These are phyloP conservation scores for Infundibulicybe gibba DNA, from an alignment of 768 basidiomycete genomes.

Conservation along the genomic window DNA sequence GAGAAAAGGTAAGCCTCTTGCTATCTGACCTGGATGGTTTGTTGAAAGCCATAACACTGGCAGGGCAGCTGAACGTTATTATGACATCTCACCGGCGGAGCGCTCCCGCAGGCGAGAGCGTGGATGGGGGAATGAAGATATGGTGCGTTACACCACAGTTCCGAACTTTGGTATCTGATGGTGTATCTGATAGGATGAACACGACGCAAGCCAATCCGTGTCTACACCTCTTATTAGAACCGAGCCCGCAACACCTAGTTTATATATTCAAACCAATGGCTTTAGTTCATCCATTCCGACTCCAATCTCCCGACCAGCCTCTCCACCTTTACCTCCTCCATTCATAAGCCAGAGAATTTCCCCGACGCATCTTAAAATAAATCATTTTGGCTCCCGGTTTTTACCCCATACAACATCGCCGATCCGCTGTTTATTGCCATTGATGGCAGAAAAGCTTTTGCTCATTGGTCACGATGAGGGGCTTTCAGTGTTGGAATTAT, in stretches of 20 bases:
- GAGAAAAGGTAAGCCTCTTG: slow-evolving; percentile 65
- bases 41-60: slow-evolving; percentile 1
- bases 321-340: slow-evolving; percentile 34
- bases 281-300: slow-evolving; percentile 24
- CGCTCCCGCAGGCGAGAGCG: slow-evolving; percentile 51
- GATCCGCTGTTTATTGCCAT: slow-evolving; percentile 72
- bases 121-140: slow-evolving; percentile 64
- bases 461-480: slow-evolving; percentile 80
- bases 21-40: neutral
- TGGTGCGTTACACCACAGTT: slow-evolving; percentile 11
- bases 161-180: neutral
- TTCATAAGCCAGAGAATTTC: slow-evolving; percentile 46
- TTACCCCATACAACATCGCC: slow-evolving; percentile 74
- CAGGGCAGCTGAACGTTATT: slow-evolving; percentile 84
- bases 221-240: too few relatives aligned
- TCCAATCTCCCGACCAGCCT: slow-evolving; percentile 18
- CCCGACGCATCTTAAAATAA: slow-evolving; percentile 65
- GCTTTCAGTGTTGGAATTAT: slow-evolving; percentile 80
- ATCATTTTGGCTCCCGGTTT: slow-evolving; percentile 83
- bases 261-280: slow-evolving; percentile 43
- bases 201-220: too few relatives aligned
- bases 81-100: slow-evolving; percentile 59
- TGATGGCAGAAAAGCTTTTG: slow-evolving; percentile 60
- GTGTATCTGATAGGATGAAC: neutral
- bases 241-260: neutral